Conservation (phyloP, 768 basidiomycete species). For the Boletus insuetus region DNA sequence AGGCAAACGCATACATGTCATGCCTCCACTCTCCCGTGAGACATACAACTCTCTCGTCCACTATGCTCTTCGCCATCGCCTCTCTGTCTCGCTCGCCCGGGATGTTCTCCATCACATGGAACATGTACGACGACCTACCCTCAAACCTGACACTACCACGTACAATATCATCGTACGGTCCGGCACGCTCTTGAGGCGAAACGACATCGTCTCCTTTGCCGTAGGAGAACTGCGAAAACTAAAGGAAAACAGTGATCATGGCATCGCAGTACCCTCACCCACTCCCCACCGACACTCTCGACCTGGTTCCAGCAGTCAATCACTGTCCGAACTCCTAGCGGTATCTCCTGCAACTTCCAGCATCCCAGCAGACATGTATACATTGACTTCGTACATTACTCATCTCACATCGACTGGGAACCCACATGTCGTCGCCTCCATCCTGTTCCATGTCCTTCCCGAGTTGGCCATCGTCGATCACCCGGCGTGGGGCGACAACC, state of each 20-base stretch:
- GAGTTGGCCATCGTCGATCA: constrained; percentile 42
- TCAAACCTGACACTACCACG: constrained; percentile 49
- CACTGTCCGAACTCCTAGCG: constrained; percentile 13
- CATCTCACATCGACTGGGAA: constrained; percentile 51
- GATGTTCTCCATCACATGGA: constrained; percentile 56
- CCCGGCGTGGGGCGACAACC: constrained; percentile 35
- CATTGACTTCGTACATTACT: constrained; percentile 51
- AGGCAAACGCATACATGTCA: constrained; percentile 3
- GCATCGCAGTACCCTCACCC: constrained; percentile 20
- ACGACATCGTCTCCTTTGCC: constrained; percentile 40
- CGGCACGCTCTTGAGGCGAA: constrained; percentile 47
- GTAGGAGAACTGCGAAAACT: constrained; percentile 34
- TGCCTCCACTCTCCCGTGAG: constrained; percentile 37
- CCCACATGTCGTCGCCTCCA: constrained; percentile 40
- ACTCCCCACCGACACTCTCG: neutral
- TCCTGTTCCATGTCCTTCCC: constrained; percentile 58
- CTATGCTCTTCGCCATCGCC: constrained; percentile 62
- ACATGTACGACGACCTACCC: constrained; percentile 35
- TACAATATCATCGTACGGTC: constrained; percentile 60
- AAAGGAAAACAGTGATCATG: constrained; percentile 20
- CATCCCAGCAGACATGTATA: constrained; percentile 40
- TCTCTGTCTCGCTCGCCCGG: constrained; percentile 47
- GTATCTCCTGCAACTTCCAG: constrained; percentile 14
- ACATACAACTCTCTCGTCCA: constrained; percentile 63
- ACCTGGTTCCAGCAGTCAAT: neutral